Evolutionary conservation across 352 stramenopile genomes (phyloP).

Genomic region (Globisporangium nagaii): DNA sequence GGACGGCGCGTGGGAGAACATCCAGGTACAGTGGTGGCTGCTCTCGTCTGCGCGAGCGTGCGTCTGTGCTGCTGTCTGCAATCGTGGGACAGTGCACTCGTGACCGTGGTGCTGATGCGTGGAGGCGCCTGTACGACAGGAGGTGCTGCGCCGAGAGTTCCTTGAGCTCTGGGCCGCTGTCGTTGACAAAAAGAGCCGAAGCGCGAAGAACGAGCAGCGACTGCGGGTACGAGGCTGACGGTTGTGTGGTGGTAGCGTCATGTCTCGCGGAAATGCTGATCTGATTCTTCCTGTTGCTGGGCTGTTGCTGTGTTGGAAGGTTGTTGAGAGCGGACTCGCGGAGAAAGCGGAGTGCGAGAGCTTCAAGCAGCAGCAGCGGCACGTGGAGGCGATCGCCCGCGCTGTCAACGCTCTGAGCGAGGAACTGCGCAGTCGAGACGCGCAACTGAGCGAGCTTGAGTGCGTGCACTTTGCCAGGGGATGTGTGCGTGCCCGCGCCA

Average conservation of each 20-base stretch:
- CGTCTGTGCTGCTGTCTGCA: not conserved
- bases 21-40: no score
- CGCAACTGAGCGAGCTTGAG: conserved; percentile 8
- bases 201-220: conserved; percentile 14
- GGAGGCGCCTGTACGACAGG: conserved; percentile 21
- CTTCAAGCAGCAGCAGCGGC: conserved; percentile 18
- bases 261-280: not conserved
- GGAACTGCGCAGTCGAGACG: conserved; percentile 21
- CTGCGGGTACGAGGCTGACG: conserved; percentile 7
- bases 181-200: conserved; percentile 14
- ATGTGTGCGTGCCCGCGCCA: no score
- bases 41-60: not conserved
- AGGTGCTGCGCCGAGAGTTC: conserved; percentile 46
- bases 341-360: not conserved
- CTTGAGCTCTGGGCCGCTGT: conserved; percentile 24
- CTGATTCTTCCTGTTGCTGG: no score
- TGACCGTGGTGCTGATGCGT: not conserved
- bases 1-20: conserved; percentile 62
- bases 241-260: no score
- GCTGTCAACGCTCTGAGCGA: conserved; percentile 43
- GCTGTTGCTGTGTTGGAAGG: not conserved
- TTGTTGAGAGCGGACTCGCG: not conserved
- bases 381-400: conserved; percentile 36
- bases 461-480: not conserved
- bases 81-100: no score